A percentile compares a stretch with the other conserved stretches of the same genome.
phyloP scores from a whole-genome alignment of 495 filamentous ascomycete species.

The Penicillium desertorum region DNA sequence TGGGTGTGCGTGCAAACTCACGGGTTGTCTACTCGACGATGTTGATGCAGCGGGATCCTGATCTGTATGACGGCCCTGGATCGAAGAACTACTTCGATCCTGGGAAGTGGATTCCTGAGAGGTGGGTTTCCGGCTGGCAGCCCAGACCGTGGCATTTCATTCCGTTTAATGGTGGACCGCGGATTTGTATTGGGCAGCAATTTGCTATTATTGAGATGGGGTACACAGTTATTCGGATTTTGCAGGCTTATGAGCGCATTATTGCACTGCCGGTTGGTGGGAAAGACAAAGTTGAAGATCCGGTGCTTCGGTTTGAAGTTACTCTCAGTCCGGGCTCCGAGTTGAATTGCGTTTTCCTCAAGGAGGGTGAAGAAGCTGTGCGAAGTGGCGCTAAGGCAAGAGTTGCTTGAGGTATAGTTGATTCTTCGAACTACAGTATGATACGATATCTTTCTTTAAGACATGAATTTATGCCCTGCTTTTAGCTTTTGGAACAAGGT shows the following conservation, averaged over 20 bases:
- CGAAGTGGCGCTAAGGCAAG: constrained; percentile 3
- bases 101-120: constrained; percentile 60
- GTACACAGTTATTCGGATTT: constrained; percentile 59
- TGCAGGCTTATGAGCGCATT: constrained; percentile 60
- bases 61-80: constrained; percentile 51
- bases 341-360: constrained; percentile 46
- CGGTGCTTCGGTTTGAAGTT: constrained; percentile 39
- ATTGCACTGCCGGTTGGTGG: constrained; percentile 36
- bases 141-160: constrained; percentile 65
- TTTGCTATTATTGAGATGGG: constrained; percentile 62
- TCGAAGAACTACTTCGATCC: constrained; percentile 52
- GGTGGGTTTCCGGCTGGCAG: constrained; percentile 72
- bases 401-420: not conserved
- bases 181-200: constrained; percentile 63
- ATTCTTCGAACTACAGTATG: not conserved
- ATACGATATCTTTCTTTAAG: not conserved
- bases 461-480: not conserved
- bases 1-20: constrained; percentile 42
- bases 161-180: constrained; percentile 62
- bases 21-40: constrained; percentile 50
- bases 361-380: constrained; percentile 29
- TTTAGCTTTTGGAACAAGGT: not conserved
- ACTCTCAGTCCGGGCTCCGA: constrained; percentile 42
- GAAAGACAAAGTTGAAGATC: constrained; percentile 39
- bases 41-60: constrained; percentile 57